Percentiles rank a stretch among this genome's conserved stretches.
Evolutionary conservation across 169 alveolate species (phyloP).

Genomic region (Eimeria falciformis): DNA sequence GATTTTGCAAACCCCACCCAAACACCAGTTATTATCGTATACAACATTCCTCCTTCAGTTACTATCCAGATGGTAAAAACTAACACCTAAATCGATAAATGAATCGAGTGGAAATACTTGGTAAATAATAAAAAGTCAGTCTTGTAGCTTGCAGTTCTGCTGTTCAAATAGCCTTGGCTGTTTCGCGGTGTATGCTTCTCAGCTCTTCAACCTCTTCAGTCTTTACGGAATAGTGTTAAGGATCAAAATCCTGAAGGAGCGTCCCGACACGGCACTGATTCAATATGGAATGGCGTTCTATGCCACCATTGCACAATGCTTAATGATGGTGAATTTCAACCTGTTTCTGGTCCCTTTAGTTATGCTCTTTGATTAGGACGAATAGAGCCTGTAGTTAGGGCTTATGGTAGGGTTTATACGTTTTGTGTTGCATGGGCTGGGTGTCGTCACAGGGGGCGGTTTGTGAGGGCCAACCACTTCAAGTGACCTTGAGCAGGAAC

Average conservation of each 20-base stretch:
- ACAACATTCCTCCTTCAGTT: slow-evolving; percentile 82
- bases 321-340: slow-evolving; percentile 24
- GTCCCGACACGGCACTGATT: slow-evolving; percentile 85
- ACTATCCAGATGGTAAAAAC: slow-evolving; percentile 83
- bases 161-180: not conserved
- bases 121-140: slow-evolving; percentile 13
- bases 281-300: slow-evolving; percentile 82
- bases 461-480: slow-evolving; percentile 77
- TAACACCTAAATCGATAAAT: too few relatives aligned
- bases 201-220: slow-evolving; percentile 84
- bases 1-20: slow-evolving; percentile 81
- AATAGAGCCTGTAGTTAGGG: not conserved
- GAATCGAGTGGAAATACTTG: too few relatives aligned
- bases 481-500: slow-evolving; percentile 81
- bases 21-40: slow-evolving; percentile 84
- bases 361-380: too few relatives aligned
- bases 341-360: too few relatives aligned
- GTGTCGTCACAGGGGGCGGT: slow-evolving; percentile 45
- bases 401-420: too few relatives aligned
- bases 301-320: slow-evolving; percentile 83
- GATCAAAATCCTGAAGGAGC: slow-evolving; percentile 83
- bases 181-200: slow-evolving; percentile 38
- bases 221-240: slow-evolving; percentile 83
- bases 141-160: not conserved
- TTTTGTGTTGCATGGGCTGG: too few relatives aligned